Percentiles rank a stretch among this genome's conserved stretches.
Evolutionary conservation across 805 yeast species (phyloP).

Genomic region (Saccharomycopsis amapae): DNA sequence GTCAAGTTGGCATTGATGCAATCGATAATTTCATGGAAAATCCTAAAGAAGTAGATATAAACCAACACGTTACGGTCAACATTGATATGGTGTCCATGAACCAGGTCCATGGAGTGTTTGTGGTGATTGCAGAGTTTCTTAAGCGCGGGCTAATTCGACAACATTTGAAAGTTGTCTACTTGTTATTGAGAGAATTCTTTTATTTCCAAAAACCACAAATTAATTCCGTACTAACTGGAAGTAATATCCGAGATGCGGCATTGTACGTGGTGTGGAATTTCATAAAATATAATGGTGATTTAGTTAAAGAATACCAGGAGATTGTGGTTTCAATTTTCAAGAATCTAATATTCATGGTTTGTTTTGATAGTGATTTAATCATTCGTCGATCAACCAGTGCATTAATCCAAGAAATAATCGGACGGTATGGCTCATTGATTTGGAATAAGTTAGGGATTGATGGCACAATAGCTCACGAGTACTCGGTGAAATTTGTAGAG

Average conservation of each 20-base stretch:
- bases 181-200: conserved; percentile 25
- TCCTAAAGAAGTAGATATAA: conserved; percentile 22
- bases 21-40: conserved; percentile 17
- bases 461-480: conserved; percentile 27
- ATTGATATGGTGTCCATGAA: conserved; percentile 33
- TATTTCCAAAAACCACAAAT: conserved; percentile 52
- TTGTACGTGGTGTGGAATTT: conserved; percentile 83
- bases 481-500: conserved; percentile 49
- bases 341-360: conserved; percentile 41
- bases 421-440: conserved; percentile 52
- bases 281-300: conserved; percentile 34
- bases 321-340: conserved; percentile 24
- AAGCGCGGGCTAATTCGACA: conserved; percentile 25
- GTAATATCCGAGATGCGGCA: conserved; percentile 74
- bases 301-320: conserved; percentile 23
- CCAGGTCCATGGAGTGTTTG: conserved; percentile 50
- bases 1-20: conserved; percentile 24
- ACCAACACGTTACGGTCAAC: conserved; percentile 24
- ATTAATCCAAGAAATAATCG: conserved; percentile 78
- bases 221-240: conserved; percentile 45
- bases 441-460: conserved; percentile 27
- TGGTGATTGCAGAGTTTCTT: conserved; percentile 47
- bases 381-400: conserved; percentile 81
- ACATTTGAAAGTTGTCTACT: conserved; percentile 30
- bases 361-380: conserved; percentile 68